These are phyloP conservation scores for Colletotrichum sp. DNA, from an alignment of 2,329 filamentous ascomycete genomes.

Conservation along the genomic window DNA sequence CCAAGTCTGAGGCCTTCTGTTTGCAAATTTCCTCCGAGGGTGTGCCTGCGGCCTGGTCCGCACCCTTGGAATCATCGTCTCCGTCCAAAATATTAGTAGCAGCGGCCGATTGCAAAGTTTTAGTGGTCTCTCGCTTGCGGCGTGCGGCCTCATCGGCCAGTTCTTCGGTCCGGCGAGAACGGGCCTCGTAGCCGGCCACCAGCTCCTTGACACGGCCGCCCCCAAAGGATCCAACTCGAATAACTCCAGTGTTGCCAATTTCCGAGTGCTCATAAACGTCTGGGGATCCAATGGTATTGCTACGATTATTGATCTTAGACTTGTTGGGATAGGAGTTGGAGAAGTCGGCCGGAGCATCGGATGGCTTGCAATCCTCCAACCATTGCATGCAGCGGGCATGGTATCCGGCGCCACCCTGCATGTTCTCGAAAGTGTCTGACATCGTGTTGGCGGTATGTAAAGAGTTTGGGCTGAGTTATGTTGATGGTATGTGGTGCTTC, in stretches of 20 bases:
- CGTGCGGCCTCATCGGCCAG: neutral
- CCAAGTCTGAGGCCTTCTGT: neutral
- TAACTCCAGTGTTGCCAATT: neutral
- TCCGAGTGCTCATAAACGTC: neutral
- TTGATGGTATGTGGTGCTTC: neutral
- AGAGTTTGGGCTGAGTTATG: neutral
- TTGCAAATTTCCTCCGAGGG: neutral
- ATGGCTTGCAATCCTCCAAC: neutral
- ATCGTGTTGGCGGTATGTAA: neutral
- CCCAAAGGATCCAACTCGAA: neutral
- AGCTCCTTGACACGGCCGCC: neutral
- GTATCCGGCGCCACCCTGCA: neutral
- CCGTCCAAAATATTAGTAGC: neutral
- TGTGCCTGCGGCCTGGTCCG: neutral
- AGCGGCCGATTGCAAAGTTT: neutral
- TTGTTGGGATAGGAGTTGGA: neutral
- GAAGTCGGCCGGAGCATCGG: neutral
- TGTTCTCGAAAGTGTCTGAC: neutral
- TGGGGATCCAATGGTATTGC: neutral
- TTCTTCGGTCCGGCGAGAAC: neutral
- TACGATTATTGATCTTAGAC: neutral
- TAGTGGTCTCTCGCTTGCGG: neutral
- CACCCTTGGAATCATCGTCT: neutral
- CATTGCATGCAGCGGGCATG: neutral
- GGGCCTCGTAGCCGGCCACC: conserved; percentile 1